Evolutionary conservation across 352 stramenopile species (phyloP).

Genomic region (Phytophthora fragariae): DNA sequence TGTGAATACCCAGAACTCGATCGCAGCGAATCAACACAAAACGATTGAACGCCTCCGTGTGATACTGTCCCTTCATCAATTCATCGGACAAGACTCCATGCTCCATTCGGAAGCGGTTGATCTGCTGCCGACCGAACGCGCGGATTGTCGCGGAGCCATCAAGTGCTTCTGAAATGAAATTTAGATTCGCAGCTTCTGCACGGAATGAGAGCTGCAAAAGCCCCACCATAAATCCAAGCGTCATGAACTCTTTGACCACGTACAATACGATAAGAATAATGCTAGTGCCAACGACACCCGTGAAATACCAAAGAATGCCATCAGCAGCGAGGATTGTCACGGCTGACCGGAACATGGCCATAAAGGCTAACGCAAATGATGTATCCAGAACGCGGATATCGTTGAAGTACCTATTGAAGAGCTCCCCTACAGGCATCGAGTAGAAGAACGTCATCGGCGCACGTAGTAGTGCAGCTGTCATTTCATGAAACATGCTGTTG

Average conservation of each 20-base stretch:
- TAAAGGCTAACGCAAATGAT: conserved; percentile 36
- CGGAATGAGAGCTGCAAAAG: conserved; percentile 48
- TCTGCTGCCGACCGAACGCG: conserved; percentile 44
- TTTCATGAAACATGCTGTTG: conserved; percentile 51
- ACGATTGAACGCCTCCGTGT: conserved; percentile 38
- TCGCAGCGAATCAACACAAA: conserved; percentile 48
- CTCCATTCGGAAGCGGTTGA: conserved; percentile 36
- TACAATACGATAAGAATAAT: conserved; percentile 50
- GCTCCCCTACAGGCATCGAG: conserved; percentile 50
- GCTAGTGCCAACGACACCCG: conserved; percentile 34
- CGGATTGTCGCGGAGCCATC: conserved; percentile 45
- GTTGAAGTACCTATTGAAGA: conserved; percentile 60
- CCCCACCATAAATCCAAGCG: conserved; percentile 37
- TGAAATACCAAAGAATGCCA: conserved; percentile 49
- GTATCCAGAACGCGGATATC: conserved; percentile 44
- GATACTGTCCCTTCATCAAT: conserved; percentile 36
- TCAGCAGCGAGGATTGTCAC: conserved; percentile 40
- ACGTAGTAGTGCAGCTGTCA: conserved; percentile 51
- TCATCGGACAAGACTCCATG: conserved; percentile 50
- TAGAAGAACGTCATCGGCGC: conserved; percentile 59
- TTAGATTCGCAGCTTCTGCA: conserved; percentile 47
- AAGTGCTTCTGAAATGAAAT: conserved; percentile 54
- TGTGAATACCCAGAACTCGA: conserved; percentile 45
- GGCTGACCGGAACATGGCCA: conserved; percentile 44
- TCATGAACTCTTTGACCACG: conserved; percentile 47